phyloP scores from a whole-genome alignment of 2,329 filamentous ascomycete species.

The Verticillium longisporum region DNA sequence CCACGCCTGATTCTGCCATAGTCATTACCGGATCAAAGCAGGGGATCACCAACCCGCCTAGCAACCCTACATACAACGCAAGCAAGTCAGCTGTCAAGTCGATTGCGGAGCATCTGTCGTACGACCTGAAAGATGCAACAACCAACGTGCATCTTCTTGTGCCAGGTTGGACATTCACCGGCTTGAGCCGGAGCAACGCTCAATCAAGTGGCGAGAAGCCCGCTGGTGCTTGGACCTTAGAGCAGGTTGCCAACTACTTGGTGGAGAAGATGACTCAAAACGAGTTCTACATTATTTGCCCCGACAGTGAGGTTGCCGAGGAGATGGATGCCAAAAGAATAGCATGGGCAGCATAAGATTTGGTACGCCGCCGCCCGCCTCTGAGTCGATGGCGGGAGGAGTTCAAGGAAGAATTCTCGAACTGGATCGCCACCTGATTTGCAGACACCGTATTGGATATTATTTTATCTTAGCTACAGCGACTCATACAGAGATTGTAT shows the following conservation, averaged over 20 bases:
- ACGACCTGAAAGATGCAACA: slow-evolving; percentile 50
- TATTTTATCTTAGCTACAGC: too few species aligned
- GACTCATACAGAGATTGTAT: too few species aligned
- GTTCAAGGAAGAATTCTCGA: slow-evolving; percentile 48
- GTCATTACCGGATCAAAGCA: slow-evolving; percentile 81
- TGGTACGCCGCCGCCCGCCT: slow-evolving; percentile 60
- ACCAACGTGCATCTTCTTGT: slow-evolving; percentile 65
- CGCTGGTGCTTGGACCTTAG: slow-evolving; percentile 64
- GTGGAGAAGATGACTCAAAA: slow-evolving; percentile 58
- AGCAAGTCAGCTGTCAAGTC: slow-evolving; percentile 70
- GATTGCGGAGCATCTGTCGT: slow-evolving; percentile 68
- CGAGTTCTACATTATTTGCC: slow-evolving; percentile 77
- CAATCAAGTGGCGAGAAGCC: slow-evolving; percentile 53
- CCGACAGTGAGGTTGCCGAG: slow-evolving; percentile 71
- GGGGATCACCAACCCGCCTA: slow-evolving; percentile 83
- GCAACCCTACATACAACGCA: slow-evolving; percentile 77
- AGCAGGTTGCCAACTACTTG: slow-evolving; percentile 68
- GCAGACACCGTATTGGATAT: slow-evolving; percentile 8
- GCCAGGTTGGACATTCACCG: slow-evolving; percentile 79
- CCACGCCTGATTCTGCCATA: slow-evolving; percentile 42
- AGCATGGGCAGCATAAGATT: slow-evolving; percentile 64
- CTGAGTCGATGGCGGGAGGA: slow-evolving; percentile 71
- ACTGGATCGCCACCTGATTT: slow-evolving; percentile 8
- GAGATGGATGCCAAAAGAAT: slow-evolving; percentile 68
- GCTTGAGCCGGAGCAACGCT: slow-evolving; percentile 41